A percentile compares a stretch with the other conserved stretches of the same genome.
Conservation (phyloP, 2,329 filamentous ascomycete genomes). For the Ploettnerulaceae sp. region DNA sequence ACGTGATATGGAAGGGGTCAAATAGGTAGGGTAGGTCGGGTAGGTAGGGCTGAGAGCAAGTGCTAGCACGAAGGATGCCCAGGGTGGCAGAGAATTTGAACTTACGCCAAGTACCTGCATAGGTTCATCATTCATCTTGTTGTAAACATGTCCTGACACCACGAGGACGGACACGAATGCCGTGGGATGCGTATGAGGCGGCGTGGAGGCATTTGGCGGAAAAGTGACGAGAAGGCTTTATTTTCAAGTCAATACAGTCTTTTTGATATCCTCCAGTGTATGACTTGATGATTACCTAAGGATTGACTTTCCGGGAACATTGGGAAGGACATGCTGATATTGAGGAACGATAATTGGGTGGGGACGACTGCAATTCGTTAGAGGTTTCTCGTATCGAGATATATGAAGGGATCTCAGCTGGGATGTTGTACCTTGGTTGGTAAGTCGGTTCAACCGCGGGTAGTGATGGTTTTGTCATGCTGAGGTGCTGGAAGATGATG, state of each 20-base stretch:
- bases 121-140: constrained; percentile 43
- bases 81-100: too few relatives aligned
- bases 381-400: too few relatives aligned
- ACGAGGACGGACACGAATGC: constrained; percentile 40
- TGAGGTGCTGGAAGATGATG: too few relatives aligned
- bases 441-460: constrained; percentile 13
- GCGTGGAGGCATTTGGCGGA: constrained; percentile 38
- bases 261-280: not conserved
- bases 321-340: constrained; percentile 35
- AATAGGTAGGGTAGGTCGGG: too few relatives aligned
- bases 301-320: constrained; percentile 39
- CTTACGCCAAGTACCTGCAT: constrained; percentile 34
- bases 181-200: constrained; percentile 44
- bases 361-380: constrained; percentile 11
- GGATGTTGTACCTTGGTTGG: constrained; percentile 9
- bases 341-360: constrained; percentile 7
- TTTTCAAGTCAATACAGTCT: not conserved
- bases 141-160: constrained; percentile 38
- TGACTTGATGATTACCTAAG: constrained; percentile 21
- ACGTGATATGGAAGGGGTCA: too few relatives aligned
- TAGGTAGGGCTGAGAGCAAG: too few relatives aligned
- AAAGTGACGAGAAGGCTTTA: constrained; percentile 29
- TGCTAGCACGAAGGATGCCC: too few relatives aligned
- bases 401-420: not conserved
- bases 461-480: constrained; percentile 3